These are phyloP conservation scores for Exidia glandulosa DNA, from an alignment of 768 basidiomycete species.

Conservation along the genomic window DNA sequence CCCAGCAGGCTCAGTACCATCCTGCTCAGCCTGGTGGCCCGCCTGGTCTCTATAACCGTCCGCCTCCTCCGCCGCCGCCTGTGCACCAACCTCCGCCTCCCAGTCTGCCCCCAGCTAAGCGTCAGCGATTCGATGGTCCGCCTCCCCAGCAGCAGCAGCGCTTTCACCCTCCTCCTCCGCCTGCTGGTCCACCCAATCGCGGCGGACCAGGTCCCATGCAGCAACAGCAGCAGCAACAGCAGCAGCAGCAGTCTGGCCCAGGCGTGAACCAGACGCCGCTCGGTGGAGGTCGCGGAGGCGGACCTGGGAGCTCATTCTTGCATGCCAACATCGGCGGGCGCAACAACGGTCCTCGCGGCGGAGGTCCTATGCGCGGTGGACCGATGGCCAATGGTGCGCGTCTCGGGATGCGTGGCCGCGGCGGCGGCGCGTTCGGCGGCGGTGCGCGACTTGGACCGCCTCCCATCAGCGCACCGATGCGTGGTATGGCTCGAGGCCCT, in stretches of 20 bases:
- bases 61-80: conserved; percentile 20
- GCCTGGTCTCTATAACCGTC: background rate
- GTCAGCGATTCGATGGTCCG: conserved; percentile 71
- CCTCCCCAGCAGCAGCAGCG: conserved; percentile 53
- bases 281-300: conserved; percentile 46
- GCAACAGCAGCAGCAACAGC: conserved; percentile 19
- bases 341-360: conserved; percentile 27
- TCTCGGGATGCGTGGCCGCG: background rate
- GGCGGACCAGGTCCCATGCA: conserved; percentile 12
- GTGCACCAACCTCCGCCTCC: conserved; percentile 59
- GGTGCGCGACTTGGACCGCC: background rate
- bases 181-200: conserved; percentile 31
- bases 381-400: background rate
- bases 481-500: background rate
- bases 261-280: conserved; percentile 29
- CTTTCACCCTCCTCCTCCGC: conserved; percentile 49
- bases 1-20: conserved; percentile 48
- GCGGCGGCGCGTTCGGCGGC: background rate
- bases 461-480: background rate
- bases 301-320: conserved; percentile 7
- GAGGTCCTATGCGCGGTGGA: conserved; percentile 1
- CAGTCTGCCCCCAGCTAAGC: conserved; percentile 84
- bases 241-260: conserved; percentile 11
- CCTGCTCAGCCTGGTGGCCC: background rate
- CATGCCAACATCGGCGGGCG: conserved; percentile 20